Evolutionary conservation across 106 monocot genomes (phyloP).

Genomic region (Hemerocallis citrina): DNA sequence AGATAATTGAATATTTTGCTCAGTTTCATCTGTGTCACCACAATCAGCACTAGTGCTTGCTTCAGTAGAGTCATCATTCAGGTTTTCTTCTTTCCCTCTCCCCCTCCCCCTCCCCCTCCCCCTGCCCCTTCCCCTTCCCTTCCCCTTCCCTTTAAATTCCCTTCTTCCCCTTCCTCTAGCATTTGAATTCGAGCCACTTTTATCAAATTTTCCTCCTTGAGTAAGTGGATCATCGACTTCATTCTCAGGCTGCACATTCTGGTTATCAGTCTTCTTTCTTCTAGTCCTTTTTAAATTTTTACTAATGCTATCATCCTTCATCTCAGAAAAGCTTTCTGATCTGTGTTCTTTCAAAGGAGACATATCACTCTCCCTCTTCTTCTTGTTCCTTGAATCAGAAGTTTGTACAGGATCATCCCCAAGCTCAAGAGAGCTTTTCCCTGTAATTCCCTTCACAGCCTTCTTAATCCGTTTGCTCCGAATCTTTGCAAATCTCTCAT

Average conservation of each 20-base stretch:
- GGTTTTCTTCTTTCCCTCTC: conserved; percentile 6
- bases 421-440: conserved; percentile 37
- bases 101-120: conserved; percentile 1
- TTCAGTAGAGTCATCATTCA: conserved; percentile 9
- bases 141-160: conserved; percentile 18
- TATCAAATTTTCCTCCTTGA: conserved; percentile 3
- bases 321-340: conserved; percentile 5
- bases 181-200: background rate
- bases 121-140: conserved; percentile 15
- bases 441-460: conserved; percentile 89
- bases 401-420: conserved; percentile 19
- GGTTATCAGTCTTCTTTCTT: conserved; percentile 7
- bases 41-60: conserved; percentile 21
- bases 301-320: background rate
- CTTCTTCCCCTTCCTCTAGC: conserved; percentile 16
- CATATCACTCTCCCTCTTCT: conserved; percentile 2
- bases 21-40: background rate
- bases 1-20: background rate
- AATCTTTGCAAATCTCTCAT: conserved; percentile 97
- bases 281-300: conserved; percentile 11
- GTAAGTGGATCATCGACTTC: conserved; percentile 8
- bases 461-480: conserved; percentile 90
- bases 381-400: conserved; percentile 8
- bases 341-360: background rate
- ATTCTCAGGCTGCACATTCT: conserved; percentile 2